Percentiles rank a stretch among this genome's conserved stretches.
Evolutionary conservation across 2,329 filamentous ascomycete genomes (phyloP).

Genomic region (Neurospora sp.): DNA sequence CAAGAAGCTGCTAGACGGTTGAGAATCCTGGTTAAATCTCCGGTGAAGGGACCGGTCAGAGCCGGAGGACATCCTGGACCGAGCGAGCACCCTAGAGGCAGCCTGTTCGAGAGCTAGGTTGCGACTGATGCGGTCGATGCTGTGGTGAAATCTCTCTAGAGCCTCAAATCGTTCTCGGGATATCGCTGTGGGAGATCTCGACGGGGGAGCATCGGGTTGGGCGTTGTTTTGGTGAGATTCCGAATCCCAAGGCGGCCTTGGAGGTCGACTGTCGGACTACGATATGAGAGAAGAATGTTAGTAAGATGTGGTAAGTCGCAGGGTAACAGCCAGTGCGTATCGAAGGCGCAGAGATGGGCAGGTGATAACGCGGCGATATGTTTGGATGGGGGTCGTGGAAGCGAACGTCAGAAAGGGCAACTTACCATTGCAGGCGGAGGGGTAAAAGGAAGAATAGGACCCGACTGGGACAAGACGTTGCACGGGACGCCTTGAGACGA

Average conservation of each 20-base stretch:
- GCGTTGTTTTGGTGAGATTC: not conserved
- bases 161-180: conserved; percentile 33
- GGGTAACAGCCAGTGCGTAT: not conserved
- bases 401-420: not conserved
- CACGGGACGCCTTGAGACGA: not conserved
- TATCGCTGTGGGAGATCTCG: conserved; percentile 1
- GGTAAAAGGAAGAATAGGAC: not conserved
- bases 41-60: conserved; percentile 25
- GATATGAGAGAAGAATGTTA: not conserved
- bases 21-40: conserved; percentile 27
- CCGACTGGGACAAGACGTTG: not conserved
- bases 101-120: conserved; percentile 8
- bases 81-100: conserved; percentile 7
- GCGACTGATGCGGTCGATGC: conserved; percentile 16
- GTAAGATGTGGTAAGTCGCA: not conserved
- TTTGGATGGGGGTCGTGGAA: not conserved
- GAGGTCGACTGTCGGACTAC: conserved; percentile 23
- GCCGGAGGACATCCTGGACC: conserved; percentile 26
- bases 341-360: not conserved
- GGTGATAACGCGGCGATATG: not conserved
- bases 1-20: conserved; percentile 14
- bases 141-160: conserved; percentile 30
- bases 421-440: not conserved
- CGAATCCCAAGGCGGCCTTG: conserved; percentile 7
- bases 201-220: conserved; percentile 12